These are phyloP conservation scores for Ophiostoma sp. DNA, from an alignment of 2,329 filamentous ascomycete genomes.

Conservation along the genomic window DNA sequence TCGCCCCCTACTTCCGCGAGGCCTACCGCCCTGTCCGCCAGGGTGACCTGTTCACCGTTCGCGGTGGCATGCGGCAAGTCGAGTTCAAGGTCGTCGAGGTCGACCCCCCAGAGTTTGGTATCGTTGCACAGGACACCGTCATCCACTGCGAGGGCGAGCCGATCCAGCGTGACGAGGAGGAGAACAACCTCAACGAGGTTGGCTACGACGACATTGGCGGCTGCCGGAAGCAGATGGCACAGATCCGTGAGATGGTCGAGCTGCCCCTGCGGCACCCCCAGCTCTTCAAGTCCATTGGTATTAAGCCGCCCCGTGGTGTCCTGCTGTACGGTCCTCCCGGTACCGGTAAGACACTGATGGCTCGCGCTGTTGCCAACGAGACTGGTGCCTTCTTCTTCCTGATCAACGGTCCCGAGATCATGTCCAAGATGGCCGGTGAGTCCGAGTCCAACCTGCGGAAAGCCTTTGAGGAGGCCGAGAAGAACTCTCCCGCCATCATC, in stretches of 20 bases:
- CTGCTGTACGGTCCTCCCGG: conserved; percentile 93
- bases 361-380: conserved; percentile 96
- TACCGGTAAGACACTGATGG: conserved; percentile 99
- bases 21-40: conserved; percentile 95
- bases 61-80: conserved; percentile 97
- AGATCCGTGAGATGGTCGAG: conserved; percentile 98
- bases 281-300: conserved; percentile 99
- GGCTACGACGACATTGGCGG: conserved; percentile 99
- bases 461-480: conserved; percentile 99
- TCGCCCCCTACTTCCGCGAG: conserved; percentile 98
- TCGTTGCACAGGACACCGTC: conserved; percentile 96
- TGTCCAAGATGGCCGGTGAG: conserved; percentile 99
- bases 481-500: conserved; percentile 98
- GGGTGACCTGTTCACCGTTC: conserved; percentile 94
- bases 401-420: conserved; percentile 98
- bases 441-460: conserved; percentile 97
- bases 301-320: conserved; percentile 97
- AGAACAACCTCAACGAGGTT: conserved; percentile 98
- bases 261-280: conserved; percentile 93
- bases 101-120: conserved; percentile 95
- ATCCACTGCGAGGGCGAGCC: conserved; percentile 97
- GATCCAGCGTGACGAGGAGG: conserved; percentile 97
- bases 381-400: conserved; percentile 99
- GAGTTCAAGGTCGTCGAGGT: conserved; percentile 99
- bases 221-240: conserved; percentile 99